Base-by-base conservation (phyloP, 2,329 filamentous ascomycete species). In the Penicillium sp. region DNA sequence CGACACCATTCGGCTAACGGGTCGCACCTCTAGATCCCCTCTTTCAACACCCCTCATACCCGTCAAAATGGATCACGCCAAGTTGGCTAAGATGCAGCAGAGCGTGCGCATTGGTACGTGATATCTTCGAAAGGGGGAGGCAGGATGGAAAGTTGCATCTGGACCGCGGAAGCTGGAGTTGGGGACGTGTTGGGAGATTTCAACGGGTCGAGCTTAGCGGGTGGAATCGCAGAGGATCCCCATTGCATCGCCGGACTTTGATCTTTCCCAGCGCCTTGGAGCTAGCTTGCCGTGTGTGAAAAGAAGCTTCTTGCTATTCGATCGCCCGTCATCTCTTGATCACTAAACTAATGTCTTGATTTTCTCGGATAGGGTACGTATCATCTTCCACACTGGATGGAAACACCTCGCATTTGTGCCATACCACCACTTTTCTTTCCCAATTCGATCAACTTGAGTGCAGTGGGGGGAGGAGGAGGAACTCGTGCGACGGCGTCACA, bases 31-130 rank as follows among this genome's bases (percentile, higher is more conserved):
- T 45, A 51, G 46, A 57, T 47, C 47, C 12, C 32, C 40, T 35
- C 40, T 12, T 18, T 28, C 29, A 32, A 44, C 53, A 48, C 55
- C 53, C 48, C 54, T 63, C 48, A 54, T 46, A 47, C 66, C 62
- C 67, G 66, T 70, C 69, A 77, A 64, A 62, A 83, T 84, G 81
- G 80, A 84, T 78, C 74, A 78, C 66, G 80, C 80, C 70, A 84
- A 83, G 77, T 72, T 84, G 67, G 79, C 79, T 69, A 80, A 73
- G 70, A 79, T 84, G 78, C 80, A 83, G 73, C 75, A 77, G 73
- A 79, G 78, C 64, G 79, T 80, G 68, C 79, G 81, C 71, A 88
- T 84, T 75, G 85, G 85, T 88, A 82, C 65, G 84, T 82, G 49
- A 48, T 45, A 49, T 48, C 18, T n/a, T n/a, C 5, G 32, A 8